Evolutionary conservation across 2,329 filamentous ascomycete species (phyloP).

Genomic region (Fusarium denticulatum): DNA sequence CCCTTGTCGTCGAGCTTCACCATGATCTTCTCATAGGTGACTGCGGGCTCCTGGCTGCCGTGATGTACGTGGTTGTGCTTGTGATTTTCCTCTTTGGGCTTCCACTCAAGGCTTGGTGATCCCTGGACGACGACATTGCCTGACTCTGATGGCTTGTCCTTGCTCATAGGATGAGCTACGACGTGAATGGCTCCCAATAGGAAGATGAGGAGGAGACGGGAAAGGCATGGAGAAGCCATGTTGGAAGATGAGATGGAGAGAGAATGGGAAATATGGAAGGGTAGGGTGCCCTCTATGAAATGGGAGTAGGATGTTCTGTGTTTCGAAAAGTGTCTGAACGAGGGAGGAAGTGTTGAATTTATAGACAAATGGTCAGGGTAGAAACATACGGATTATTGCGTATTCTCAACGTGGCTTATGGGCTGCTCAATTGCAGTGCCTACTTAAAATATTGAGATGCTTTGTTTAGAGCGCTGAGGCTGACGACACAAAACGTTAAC

Average conservation of each 20-base stretch:
- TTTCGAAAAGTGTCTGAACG: neutral
- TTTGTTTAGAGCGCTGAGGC: neutral
- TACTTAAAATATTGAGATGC: neutral
- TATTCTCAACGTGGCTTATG: accelerated
- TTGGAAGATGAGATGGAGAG: neutral
- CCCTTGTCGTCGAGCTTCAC: neutral
- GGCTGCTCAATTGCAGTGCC: neutral
- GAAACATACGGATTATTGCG: accelerated
- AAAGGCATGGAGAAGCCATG: neutral
- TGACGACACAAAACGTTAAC: neutral
- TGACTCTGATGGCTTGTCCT: neutral
- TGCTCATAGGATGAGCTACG: neutral
- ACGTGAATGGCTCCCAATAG: neutral
- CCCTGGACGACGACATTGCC: neutral
- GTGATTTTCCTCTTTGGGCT: neutral
- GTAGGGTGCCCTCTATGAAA: neutral
- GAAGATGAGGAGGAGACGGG: neutral
- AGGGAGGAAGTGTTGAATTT: neutral
- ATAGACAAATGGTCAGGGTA: neutral
- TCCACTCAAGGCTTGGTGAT: neutral
- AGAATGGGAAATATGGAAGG: neutral
- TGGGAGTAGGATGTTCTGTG: neutral
- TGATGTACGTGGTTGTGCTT: too few species aligned
- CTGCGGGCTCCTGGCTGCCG: neutral
- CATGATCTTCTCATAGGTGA: neutral